A percentile compares a stretch with the other conserved stretches of the same genome.
Conservation (phyloP, 2,329 filamentous ascomycete genomes). For the Penicillium sp. region DNA sequence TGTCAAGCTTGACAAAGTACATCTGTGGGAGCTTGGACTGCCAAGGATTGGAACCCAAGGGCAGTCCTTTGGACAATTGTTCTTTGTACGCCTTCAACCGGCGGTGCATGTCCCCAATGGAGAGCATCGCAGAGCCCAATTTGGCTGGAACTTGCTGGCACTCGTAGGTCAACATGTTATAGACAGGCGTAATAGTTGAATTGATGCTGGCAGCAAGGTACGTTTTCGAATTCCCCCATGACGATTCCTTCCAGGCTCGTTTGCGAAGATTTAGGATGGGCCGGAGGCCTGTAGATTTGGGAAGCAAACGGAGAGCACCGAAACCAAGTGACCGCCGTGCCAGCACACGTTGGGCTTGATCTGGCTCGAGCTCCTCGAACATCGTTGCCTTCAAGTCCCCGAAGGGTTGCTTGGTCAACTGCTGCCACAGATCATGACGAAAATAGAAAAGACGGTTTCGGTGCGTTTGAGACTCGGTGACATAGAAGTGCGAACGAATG, state of each 20-base stretch:
- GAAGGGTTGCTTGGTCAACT: conserved; percentile 65
- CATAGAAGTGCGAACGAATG: conserved; percentile 79
- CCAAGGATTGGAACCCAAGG: neutral
- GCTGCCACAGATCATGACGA: conserved; percentile 82
- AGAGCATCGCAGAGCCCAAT: conserved; percentile 74
- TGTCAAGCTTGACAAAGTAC: conserved; percentile 88
- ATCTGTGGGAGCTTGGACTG: conserved; percentile 42
- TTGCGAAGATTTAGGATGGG: conserved; percentile 80
- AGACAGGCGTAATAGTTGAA: conserved; percentile 60
- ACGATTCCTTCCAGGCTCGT: conserved; percentile 44
- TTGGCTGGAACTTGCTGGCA: conserved; percentile 51
- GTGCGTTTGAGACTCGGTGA: conserved; percentile 78
- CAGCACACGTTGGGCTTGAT: conserved; percentile 51
- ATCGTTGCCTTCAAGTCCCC: conserved; percentile 58
- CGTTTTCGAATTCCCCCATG: conserved; percentile 43
- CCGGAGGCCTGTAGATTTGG: conserved; percentile 66
- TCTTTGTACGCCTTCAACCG: conserved; percentile 62
- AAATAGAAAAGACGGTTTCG: conserved; percentile 84
- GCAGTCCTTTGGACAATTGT: conserved; percentile 9
- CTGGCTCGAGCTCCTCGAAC: conserved; percentile 65
- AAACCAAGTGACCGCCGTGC: conserved; percentile 60
- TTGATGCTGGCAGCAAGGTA: conserved; percentile 59
- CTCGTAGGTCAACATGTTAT: conserved; percentile 69
- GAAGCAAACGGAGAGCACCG: conserved; percentile 70
- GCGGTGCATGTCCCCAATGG: conserved; percentile 67